A percentile compares a stretch with the other conserved stretches of the same genome.
Evolutionary conservation across 441 rosid species (phyloP).

Genomic region (Aleurites moluccanus): DNA sequence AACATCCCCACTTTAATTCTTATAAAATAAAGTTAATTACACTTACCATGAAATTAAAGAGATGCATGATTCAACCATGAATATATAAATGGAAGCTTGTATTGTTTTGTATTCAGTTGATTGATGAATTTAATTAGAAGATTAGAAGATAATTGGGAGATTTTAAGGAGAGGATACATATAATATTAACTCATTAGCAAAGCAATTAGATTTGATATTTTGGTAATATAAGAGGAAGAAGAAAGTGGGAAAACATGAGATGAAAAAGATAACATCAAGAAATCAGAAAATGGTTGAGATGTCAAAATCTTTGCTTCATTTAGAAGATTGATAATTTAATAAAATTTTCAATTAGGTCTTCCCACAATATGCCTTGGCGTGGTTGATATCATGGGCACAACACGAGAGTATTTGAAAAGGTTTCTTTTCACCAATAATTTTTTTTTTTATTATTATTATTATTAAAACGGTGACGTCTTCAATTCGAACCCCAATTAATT

Average conservation of each 20-base stretch:
- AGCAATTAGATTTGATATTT: neutral
- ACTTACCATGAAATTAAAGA: neutral
- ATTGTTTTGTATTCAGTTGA: too few relatives aligned
- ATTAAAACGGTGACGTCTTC: too few relatives aligned
- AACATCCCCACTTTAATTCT: slow-evolving; percentile 39
- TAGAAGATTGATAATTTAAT: slow-evolving; percentile 23
- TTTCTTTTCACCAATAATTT: neutral
- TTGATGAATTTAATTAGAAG: too few relatives aligned
- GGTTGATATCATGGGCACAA: slow-evolving; percentile 37
- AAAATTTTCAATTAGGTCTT: slow-evolving; percentile 23
- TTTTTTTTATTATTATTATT: too few relatives aligned
- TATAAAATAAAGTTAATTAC: slow-evolving; percentile 3
- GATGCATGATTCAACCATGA: neutral
- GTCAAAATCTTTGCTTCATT: slow-evolving; percentile 47
- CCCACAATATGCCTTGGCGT: slow-evolving; percentile 28
- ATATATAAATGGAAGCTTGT: too few relatives aligned
- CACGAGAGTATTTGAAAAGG: neutral
- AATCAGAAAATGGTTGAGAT: slow-evolving; percentile 43
- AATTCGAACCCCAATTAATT: too few relatives aligned
- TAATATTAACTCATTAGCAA: neutral
- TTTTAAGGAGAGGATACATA: too few relatives aligned
- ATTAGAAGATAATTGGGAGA: too few relatives aligned
- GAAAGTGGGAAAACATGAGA: slow-evolving; percentile 4
- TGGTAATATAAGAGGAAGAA: neutral
- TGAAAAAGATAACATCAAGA: slow-evolving; percentile 20